Evolutionary conservation across 164 flowering plant species (phyloP).

Genomic region (Echeveria elegans): DNA sequence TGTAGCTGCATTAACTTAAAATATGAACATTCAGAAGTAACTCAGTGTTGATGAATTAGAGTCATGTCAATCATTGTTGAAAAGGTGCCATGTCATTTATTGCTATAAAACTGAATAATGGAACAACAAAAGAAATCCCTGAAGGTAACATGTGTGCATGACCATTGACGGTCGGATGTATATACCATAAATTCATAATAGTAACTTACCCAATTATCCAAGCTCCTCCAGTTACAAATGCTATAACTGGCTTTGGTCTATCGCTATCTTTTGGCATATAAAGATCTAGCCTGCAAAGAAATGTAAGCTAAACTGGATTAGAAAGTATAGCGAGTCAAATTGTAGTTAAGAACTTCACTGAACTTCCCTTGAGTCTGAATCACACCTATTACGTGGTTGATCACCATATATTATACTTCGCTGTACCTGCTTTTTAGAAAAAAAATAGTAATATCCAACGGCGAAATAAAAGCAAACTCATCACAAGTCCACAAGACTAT

Average conservation of each 20-base stretch:
- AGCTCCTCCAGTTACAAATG: slow-evolving; percentile 97
- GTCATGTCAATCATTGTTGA: not conserved
- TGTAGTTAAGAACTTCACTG: not conserved
- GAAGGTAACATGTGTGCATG: too few relatives aligned
- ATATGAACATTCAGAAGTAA: slow-evolving; percentile 6
- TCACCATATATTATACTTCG: slow-evolving; percentile 82
- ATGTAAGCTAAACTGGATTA: not conserved
- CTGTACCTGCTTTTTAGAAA: slow-evolving; percentile 66
- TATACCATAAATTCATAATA: not conserved
- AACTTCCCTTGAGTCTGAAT: not conserved
- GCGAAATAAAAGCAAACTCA: slow-evolving; percentile 16
- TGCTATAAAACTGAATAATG: not conserved
- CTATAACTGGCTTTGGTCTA: slow-evolving; percentile 85
- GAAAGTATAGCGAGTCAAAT: not conserved
- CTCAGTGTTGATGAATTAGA: not conserved
- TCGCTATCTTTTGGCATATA: slow-evolving; percentile 52
- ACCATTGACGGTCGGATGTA: not conserved
- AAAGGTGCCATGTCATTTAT: not conserved
- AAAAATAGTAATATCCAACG: slow-evolving; percentile 88
- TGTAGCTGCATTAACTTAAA: slow-evolving; percentile 45
- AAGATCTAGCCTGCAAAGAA: slow-evolving; percentile 68
- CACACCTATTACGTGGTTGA: slow-evolving; percentile 79
- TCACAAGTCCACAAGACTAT: slow-evolving; percentile 5
- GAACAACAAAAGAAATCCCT: not conserved
- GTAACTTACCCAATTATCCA: slow-evolving; percentile 90